Evolutionary conservation across 23 red algal species (phyloP).

Genomic region (Gracilariopsis chorda): DNA sequence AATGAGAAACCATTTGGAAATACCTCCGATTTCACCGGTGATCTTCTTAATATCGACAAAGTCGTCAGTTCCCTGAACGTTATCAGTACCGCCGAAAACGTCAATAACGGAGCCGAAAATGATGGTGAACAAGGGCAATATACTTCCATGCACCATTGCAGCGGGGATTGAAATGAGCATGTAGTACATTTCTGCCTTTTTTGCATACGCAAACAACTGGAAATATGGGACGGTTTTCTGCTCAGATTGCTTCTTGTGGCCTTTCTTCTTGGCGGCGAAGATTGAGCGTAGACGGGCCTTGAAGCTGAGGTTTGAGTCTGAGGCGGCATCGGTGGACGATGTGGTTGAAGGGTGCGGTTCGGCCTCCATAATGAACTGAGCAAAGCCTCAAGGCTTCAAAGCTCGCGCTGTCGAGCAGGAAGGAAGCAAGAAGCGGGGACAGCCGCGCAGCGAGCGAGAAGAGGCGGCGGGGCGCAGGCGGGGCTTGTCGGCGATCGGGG

Average conservation of each 20-base stretch:
- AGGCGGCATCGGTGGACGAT: neutral
- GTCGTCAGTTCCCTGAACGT: neutral
- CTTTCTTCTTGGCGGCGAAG: conserved; percentile 1
- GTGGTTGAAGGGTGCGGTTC: neutral
- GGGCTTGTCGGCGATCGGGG: too few relatives aligned
- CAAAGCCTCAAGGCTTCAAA: too few relatives aligned
- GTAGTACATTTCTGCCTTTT: conserved; percentile 25
- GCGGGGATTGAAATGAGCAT: conserved; percentile 49
- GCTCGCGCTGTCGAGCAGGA: too few relatives aligned
- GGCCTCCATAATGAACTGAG: neutral
- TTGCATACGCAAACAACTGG: conserved; percentile 61
- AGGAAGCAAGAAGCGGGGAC: too few relatives aligned
- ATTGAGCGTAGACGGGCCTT: neutral
- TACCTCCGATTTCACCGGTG: conserved; percentile 44
- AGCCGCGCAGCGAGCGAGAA: too few relatives aligned
- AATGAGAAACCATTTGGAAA: conserved; percentile 78
- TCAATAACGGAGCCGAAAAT: conserved; percentile 85
- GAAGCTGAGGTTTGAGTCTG: neutral
- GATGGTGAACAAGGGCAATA: conserved; percentile 83
- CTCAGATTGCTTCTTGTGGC: neutral
- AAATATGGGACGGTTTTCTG: conserved; percentile 30
- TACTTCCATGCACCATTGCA: conserved; percentile 63
- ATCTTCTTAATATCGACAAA: conserved; percentile 14
- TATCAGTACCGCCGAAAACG: conserved; percentile 32
- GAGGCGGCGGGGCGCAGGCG: too few relatives aligned